phyloP scores from a whole-genome alignment of 805 yeast genomes.

The Ogataea paraovalis region DNA sequence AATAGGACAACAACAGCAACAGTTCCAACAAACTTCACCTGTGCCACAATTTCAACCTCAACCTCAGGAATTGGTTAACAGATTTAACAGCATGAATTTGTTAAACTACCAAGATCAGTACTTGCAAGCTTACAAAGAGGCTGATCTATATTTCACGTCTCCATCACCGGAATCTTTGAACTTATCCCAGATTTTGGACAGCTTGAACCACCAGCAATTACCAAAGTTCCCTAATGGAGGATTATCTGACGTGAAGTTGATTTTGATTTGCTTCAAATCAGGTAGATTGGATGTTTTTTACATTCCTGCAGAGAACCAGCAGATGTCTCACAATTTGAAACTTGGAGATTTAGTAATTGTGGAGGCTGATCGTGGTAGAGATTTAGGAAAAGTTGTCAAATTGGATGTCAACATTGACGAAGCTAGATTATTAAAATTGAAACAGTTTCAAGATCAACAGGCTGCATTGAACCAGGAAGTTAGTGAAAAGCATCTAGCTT shows the following conservation, averaged over 20 bases:
- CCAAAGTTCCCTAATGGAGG: slow-evolving; percentile 33
- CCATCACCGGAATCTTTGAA: slow-evolving; percentile 25
- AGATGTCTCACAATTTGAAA: slow-evolving; percentile 29
- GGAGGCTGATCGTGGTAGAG: slow-evolving; percentile 80
- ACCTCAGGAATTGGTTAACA: slow-evolving; percentile 8
- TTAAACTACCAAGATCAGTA: slow-evolving; percentile 23
- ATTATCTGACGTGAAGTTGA: slow-evolving; percentile 37
- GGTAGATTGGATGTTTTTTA: slow-evolving; percentile 77
- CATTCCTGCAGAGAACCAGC: slow-evolving; percentile 38
- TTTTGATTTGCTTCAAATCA: slow-evolving; percentile 71
- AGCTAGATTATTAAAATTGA: slow-evolving; percentile 61
- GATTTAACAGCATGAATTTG: slow-evolving; percentile 14
- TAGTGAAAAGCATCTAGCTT: slow-evolving; percentile 19
- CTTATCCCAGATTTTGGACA: slow-evolving; percentile 20
- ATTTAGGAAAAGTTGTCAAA: slow-evolving; percentile 63
- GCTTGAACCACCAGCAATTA: slow-evolving; percentile 20
- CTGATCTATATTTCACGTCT: slow-evolving; percentile 25
- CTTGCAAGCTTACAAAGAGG: slow-evolving; percentile 24
- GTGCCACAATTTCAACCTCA: background rate
- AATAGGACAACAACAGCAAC: too few species aligned
- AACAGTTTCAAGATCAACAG: slow-evolving; percentile 69
- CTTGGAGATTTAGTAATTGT: slow-evolving; percentile 72
- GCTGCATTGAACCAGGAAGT: slow-evolving; percentile 47
- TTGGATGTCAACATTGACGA: slow-evolving; percentile 58
- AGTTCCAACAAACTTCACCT: slow-evolving; percentile 7